Evolutionary conservation across 768 basidiomycete species (phyloP), one percentile per base, ranked within the genome.

Genomic region (Rubroboletus pulcherrimus): DNA sequence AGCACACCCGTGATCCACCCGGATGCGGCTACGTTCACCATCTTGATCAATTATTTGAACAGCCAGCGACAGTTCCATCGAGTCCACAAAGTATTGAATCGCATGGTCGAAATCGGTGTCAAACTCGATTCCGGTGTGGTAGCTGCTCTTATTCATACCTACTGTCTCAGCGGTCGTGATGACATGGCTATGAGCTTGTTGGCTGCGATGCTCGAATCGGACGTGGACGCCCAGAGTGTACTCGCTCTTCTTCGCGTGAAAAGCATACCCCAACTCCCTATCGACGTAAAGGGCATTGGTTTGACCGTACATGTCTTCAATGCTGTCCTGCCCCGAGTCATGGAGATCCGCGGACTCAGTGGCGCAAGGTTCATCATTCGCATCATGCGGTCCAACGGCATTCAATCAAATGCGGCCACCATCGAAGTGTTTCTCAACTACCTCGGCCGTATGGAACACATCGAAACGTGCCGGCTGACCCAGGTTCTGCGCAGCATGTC

Each of bases 21-120:
- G 21, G 79, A 86, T 60, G 77, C 79, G 9, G 73, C 75, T 12
- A 91, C 89, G 0, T 87, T 82, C 68, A 77, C 82, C 9, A 77
- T 84, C 42, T 75, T 87, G 57, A 82, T 89, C 67, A 78, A 82
- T 64, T 75, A 81, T 60, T 67, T 83, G 52, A 78, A 78, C 34
- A 67, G 61, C 17, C 74, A 72, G 37, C 71, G 71, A 33, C 76
- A 83, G 60, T 70, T 81, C 40, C 58, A 74, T 19, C 74, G 74
- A 42, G 78, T 82, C 9, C 63, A 81, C 53, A 67, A 71, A 26
- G 70, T 85, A 43, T 70, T 83, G 49, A 67, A 77, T 34, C 73
- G 72, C 30, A 84, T 87, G 79, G 60, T 72, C 40, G 48, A 65
- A 15, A 63, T 68, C 17, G 75, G 74, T 31, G 68, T 84, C 53